Evolutionary conservation across 495 filamentous ascomycete species (phyloP), one percentile per base, ranked within the genome.

Genomic region (Podospora appendiculata): DNA sequence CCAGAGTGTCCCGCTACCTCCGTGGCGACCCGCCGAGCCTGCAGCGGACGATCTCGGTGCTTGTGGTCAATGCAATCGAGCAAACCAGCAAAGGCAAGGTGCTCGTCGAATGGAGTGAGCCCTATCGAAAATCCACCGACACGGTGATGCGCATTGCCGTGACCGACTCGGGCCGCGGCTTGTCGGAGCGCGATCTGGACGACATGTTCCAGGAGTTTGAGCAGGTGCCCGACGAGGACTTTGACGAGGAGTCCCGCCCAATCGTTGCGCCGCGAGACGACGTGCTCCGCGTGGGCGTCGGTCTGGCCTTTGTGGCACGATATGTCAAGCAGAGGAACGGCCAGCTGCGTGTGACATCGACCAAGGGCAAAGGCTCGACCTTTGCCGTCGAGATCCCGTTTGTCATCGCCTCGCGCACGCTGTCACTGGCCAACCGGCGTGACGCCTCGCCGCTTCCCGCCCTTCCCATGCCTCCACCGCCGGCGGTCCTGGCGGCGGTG

Each of bases 21-120:
- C 68, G 85, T 18, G 89, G 89, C 0, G 89, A 92, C 57, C 83
- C 86, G 50, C 70, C 83, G 16, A 76, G 79, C 14, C 69, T 92
- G 6, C 77, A 88, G 3, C 87, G 90, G 54, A 81, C 82, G 0
- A 79, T 94, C 32, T 78, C 79, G 0, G 90, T 90, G 51, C 63
- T 94, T 32, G 82, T 79, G 1, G 83, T 84, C 6, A 92, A 94
- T 60, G 88, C 88, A 1, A 79, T 94, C 41, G 81, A 92, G 53
- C 71, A 89, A 57, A 91, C 89, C 6, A 63, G 56, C 0, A 61
- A 66, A 17, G 88, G 88, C 6, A 70, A 72, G 3, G 74, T 93
- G 11, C 77, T 72, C 8, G 77, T 90, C 3, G 86, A 92, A 52
- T 77, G 78, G 67, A 81, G 74, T 70, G 65, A 64, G 0, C 36